Evolutionary conservation across 2,329 filamentous ascomycete genomes (phyloP).

Genomic region (Alternaria arbusti): DNA sequence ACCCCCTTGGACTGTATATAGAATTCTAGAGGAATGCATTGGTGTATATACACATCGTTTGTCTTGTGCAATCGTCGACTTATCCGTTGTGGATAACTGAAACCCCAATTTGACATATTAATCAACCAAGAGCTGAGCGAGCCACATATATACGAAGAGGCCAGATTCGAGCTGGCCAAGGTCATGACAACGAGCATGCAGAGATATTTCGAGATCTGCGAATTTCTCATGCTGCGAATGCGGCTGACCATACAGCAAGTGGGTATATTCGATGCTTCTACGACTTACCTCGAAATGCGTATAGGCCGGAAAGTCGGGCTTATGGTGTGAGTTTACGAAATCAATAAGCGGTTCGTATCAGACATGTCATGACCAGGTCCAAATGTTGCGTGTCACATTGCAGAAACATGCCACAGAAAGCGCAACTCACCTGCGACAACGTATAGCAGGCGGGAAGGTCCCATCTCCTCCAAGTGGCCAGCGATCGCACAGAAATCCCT

Average conservation of each 20-base stretch:
- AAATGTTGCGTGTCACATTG: background rate
- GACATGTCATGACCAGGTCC: background rate
- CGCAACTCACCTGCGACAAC: conserved; percentile 4
- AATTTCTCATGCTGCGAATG: too few relatives aligned
- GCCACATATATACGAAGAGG: background rate
- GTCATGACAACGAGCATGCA: background rate
- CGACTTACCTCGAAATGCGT: background rate
- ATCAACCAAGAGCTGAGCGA: background rate
- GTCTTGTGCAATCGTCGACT: background rate
- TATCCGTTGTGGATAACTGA: background rate
- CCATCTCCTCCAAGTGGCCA: background rate
- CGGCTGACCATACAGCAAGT: background rate
- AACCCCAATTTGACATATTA: background rate
- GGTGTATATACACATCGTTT: background rate
- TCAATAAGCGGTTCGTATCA: background rate
- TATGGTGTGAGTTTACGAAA: fast-evolving
- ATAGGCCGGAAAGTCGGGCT: background rate
- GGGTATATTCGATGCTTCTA: background rate
- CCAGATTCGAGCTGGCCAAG: background rate
- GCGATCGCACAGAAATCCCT: conserved; percentile 29
- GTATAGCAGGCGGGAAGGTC: background rate
- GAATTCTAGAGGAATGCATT: background rate
- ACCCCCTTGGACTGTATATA: background rate
- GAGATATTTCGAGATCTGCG: background rate
- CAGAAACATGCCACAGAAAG: background rate